Evolutionary conservation across 192 early-diverging fungal species (phyloP), one percentile per base, ranked within the genome.

Genomic region (Backusella parvicylindrica): DNA sequence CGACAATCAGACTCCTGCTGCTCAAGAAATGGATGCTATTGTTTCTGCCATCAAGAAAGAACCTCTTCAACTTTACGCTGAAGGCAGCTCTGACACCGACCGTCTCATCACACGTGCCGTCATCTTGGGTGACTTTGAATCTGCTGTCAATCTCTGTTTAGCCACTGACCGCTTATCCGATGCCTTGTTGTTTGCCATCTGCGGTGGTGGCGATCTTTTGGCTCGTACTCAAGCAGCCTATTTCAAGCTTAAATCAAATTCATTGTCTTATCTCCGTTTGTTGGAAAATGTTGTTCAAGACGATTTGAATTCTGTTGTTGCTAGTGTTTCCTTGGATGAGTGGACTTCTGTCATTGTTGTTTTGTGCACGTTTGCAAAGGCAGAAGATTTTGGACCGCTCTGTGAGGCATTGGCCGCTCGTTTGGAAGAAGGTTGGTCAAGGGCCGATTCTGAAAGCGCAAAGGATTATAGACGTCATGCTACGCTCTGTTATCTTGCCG

Each of bases 301-400:
- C 15, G 94, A 98, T 74, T 78, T 98, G 70, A 81, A 78, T 8
- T 94, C 97, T 78, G 85, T 98, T 49, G 95, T 97, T 0, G 79
- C 83, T 49, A 90, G 92, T 69, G 91, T 89, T 5, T 85, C 89
- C 35, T 77, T 99, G 76, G 86, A 87, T 32, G 92, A 92, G 68
- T 99, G 98, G 98, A 93, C 94, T 80, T 93, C 98, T 73, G 85
- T 97, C 32, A 80, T 98, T 38, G 97, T 95, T 13, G 85, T 98
- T 8, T 88, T 99, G 60, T 98, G 95, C 86, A 98, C 96, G 0
- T 98, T 98, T 79, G 94, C 91, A 43, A 88, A 90, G 68, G 83
- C 91, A 32, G 97, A 98, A 47, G 94, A 96, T 69, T 92, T 95
- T 78, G 87, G 86, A 53, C 77, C 76, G n/a, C 73, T 93, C 33